Conservation (phyloP, 2,329 filamentous ascomycete genomes). For the Cladobotryum protrusum region DNA sequence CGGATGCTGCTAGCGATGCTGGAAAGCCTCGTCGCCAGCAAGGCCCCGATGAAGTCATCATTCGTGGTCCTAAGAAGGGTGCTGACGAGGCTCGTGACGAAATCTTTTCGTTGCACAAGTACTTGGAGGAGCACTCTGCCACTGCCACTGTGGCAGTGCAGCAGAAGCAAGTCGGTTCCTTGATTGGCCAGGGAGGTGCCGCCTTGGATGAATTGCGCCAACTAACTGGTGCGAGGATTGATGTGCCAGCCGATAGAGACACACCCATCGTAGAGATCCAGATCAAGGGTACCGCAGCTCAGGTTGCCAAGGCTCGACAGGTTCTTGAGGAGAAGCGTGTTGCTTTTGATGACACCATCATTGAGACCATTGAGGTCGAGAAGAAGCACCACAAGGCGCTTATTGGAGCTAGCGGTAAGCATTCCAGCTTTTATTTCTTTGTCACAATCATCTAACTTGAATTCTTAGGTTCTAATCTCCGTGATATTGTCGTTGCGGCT, state of each 20-base stretch:
- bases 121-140: slow-evolving; percentile 80
- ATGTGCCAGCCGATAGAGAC: slow-evolving; percentile 78
- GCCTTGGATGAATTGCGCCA: slow-evolving; percentile 88
- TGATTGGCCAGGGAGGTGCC: slow-evolving; percentile 85
- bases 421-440: not conserved
- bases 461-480: slow-evolving; percentile 69
- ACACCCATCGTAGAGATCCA: slow-evolving; percentile 74
- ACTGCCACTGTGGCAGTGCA: slow-evolving; percentile 76
- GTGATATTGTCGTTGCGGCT: slow-evolving; percentile 77
- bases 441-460: not conserved
- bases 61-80: slow-evolving; percentile 87
- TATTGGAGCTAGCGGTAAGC: slow-evolving; percentile 80
- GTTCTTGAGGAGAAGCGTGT: slow-evolving; percentile 79
- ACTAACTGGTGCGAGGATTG: slow-evolving; percentile 79
- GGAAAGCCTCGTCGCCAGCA: slow-evolving; percentile 65
- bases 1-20: slow-evolving; percentile 63
- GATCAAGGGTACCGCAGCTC: slow-evolving; percentile 85
- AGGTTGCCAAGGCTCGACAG: slow-evolving; percentile 89
- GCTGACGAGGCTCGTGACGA: slow-evolving; percentile 90
- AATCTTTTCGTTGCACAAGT: slow-evolving; percentile 81
- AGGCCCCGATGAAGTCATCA: slow-evolving; percentile 77
- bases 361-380: slow-evolving; percentile 80
- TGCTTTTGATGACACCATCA: slow-evolving; percentile 84
- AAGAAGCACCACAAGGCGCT: slow-evolving; percentile 87
- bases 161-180: slow-evolving; percentile 84